Conservation (phyloP, 2,329 filamentous ascomycete genomes). For the Monilinia fructigena region DNA sequence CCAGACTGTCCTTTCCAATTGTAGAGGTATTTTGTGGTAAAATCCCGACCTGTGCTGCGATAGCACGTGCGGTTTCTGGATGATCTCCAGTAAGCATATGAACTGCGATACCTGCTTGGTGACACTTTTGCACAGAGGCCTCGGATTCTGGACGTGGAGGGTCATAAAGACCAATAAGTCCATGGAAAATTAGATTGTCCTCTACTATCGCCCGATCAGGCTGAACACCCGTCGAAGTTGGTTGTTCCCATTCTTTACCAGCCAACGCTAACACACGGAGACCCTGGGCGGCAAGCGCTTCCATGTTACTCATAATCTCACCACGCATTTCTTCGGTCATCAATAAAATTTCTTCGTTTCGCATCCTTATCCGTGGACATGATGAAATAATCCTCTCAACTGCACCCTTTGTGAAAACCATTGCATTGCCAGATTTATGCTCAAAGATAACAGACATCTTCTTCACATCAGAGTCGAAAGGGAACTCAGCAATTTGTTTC, state of each 20-base stretch:
- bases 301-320: constrained; percentile 66
- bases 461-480: constrained; percentile 73
- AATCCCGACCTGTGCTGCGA: constrained; percentile 77
- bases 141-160: constrained; percentile 58
- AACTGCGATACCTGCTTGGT: constrained; percentile 67
- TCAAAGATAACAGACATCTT: constrained; percentile 72
- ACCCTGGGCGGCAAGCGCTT: constrained; percentile 62
- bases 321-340: constrained; percentile 54
- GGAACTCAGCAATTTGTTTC: constrained; percentile 64
- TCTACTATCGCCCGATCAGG: constrained; percentile 63
- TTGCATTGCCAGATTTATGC: constrained; percentile 41
- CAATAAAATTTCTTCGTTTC: constrained; percentile 44
- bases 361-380: constrained; percentile 52
- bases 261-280: constrained; percentile 69
- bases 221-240: constrained; percentile 40
- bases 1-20: constrained; percentile 61
- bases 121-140: constrained; percentile 56
- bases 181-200: constrained; percentile 67
- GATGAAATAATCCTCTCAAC: constrained; percentile 67
- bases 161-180: constrained; percentile 60
- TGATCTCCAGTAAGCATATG: constrained; percentile 86
- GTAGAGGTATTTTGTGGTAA: constrained; percentile 61
- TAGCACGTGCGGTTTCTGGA: constrained; percentile 73
- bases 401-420: constrained; percentile 64
- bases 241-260: constrained; percentile 41